Percentiles rank a stretch among this genome's conserved stretches.
Conservation (phyloP, 495 filamentous ascomycete species). For the Neurospora pannonica region DNA sequence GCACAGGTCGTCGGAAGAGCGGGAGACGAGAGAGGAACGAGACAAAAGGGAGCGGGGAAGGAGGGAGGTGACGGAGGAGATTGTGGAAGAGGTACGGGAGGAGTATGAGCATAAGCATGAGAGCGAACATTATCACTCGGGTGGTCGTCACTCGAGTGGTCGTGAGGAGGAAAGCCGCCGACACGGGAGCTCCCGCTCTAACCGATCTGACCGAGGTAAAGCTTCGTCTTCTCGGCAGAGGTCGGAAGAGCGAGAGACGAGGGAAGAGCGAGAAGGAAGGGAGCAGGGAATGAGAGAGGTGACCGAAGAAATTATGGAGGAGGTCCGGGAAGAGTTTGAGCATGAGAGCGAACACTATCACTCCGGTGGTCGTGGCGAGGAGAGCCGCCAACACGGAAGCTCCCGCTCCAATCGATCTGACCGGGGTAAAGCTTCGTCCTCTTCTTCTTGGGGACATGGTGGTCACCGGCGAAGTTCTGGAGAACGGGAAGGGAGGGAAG, state of each 20-base stretch:
- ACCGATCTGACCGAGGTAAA: background rate
- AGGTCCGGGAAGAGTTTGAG: constrained; percentile 56
- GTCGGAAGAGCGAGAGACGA: constrained; percentile 19
- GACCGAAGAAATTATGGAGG: constrained; percentile 75
- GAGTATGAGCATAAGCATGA: background rate
- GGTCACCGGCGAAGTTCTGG: background rate
- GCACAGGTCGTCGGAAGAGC: background rate
- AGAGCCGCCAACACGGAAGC: background rate
- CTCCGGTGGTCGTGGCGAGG: background rate
- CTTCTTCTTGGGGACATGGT: background rate
- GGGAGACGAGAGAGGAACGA: constrained; percentile 14
- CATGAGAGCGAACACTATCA: background rate
- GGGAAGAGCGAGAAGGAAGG: constrained; percentile 45
- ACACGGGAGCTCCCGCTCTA: background rate
- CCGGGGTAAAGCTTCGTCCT: background rate
- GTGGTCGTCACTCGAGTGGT: background rate
- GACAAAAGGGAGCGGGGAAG: background rate
- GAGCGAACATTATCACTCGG: background rate
- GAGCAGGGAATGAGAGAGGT: constrained; percentile 20
- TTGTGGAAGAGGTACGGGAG: constrained; percentile 84
- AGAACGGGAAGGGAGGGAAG: constrained; percentile 10
- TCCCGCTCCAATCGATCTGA: background rate
- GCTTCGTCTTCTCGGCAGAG: background rate
- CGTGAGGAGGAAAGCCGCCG: background rate
- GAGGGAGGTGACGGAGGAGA: constrained; percentile 54